phyloP scores from a whole-genome alignment of 78 protist species.

The Dictyostelium citrinum region DNA sequence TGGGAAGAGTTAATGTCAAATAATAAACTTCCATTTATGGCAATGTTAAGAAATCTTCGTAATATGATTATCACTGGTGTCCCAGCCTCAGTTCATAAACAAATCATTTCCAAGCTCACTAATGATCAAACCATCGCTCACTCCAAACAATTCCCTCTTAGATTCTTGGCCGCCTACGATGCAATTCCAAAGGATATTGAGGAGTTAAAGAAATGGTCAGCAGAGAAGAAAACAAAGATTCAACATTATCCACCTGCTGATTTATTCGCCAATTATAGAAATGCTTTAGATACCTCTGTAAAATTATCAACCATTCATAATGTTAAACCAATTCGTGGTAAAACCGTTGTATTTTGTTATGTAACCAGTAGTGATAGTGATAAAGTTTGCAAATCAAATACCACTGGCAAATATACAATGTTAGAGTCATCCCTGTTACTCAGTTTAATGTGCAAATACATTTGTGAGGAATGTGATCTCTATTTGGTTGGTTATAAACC shows the following conservation, averaged over 20 bases:
- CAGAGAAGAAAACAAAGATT: conserved; percentile 52
- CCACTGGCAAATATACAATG: conserved; percentile 29
- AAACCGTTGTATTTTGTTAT: conserved; percentile 78
- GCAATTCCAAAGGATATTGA: conserved; percentile 65
- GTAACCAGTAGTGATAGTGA: not conserved
- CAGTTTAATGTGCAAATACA: conserved; percentile 87
- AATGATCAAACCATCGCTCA: conserved; percentile 72
- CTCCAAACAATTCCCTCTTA: conserved; percentile 84
- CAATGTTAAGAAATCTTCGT: conserved; percentile 92
- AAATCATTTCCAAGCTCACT: conserved; percentile 53
- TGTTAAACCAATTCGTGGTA: conserved; percentile 88
- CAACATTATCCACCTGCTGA: conserved; percentile 29
- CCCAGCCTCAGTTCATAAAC: conserved; percentile 9
- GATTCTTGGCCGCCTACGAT: conserved; percentile 89
- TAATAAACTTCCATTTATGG: conserved; percentile 91
- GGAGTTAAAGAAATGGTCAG: conserved; percentile 26
- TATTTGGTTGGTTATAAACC: conserved; percentile 29
- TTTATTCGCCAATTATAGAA: conserved; percentile 61
- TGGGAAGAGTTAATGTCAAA: conserved; percentile 87
- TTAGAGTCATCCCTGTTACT: conserved; percentile 75
- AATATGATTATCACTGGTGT: conserved; percentile 84
- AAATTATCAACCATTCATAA: conserved; percentile 82
- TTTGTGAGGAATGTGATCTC: conserved; percentile 87
- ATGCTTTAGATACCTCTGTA: conserved; percentile 82
- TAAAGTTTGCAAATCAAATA: not conserved